Base-by-base conservation (phyloP, 2,329 filamentous ascomycete species). In the Dactylellina drechsleri region DNA sequence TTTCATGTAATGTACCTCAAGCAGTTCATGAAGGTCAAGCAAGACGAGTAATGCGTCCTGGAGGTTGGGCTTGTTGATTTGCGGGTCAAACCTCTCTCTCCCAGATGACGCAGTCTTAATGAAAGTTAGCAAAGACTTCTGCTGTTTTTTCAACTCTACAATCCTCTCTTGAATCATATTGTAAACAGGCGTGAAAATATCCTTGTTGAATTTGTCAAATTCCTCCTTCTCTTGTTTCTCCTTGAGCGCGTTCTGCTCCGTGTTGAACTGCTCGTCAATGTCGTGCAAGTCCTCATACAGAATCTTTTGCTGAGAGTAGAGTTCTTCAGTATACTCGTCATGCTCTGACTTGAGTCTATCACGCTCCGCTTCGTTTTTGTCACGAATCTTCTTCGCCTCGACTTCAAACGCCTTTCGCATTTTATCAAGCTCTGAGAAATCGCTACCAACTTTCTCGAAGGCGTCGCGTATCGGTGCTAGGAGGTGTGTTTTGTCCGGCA, bases 211-310 rank as follows among this genome's bases (percentile, higher is more conserved):
- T 5, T 66, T 77, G 40, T 80, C 73, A 43, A 78, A 80, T 36
- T 79, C 79, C 10, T 70, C 77, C 45, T 77, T 78, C 43, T 80
- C 78, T 58, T 80, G 79, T 53, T 79, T 78, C 47, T 77, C 74
- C 47, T 79, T 77, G 7, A 73, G 73, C 10, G 71, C 65, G 10
- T 76, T 77, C 65, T 80, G 79, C 53, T 77, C 66, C 7, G 67
- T 66, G 40, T 79, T 77, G 53, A 80, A 80, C 36, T 79, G 78
- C 26, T 78, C 77, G 41, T 80, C 79, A 70, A 80, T 76, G 16
- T 77, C 79, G 31, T 73, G 73, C 28, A 80, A 66, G 41, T 80
- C 79, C 18, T 78, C 79, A 52, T 80, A 80, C 2, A 78, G 76
- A 59, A 80, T 80, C 67, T 80, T 75, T 5, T 79, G 61, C 16